Percentiles rank a stretch among this genome's conserved stretches.
Evolutionary conservation across 1,284 basidiomycete species (phyloP).

Genomic region (Melampsora larici-populina): DNA sequence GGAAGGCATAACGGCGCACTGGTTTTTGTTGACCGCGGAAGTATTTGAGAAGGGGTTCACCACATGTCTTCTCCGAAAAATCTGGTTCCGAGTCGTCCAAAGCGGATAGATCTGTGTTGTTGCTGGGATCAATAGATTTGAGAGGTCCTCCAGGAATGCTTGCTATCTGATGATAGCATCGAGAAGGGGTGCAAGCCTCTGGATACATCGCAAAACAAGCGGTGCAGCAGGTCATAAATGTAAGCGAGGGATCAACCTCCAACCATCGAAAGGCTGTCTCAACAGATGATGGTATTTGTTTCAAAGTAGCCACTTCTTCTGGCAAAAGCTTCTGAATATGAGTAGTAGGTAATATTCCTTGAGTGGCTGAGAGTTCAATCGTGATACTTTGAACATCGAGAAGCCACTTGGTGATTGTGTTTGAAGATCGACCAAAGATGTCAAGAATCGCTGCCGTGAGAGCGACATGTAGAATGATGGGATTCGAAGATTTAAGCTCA

Average conservation of each 20-base stretch:
- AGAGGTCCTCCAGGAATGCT: neutral
- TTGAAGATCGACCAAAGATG: constrained; percentile 5
- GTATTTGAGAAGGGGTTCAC: neutral
- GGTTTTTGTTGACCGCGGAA: neutral
- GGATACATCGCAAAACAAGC: constrained; percentile 14
- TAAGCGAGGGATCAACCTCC: constrained; percentile 7
- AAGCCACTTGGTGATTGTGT: constrained; percentile 16
- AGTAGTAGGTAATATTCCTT: too few species aligned
- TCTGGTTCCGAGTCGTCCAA: neutral
- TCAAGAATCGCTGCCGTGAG: constrained; percentile 23
- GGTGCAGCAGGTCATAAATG: neutral
- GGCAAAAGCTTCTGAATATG: too few species aligned
- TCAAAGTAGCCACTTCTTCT: too few species aligned
- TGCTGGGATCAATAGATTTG: neutral
- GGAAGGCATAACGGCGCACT: constrained; percentile 11
- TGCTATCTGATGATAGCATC: constrained; percentile 1
- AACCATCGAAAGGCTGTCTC: constrained; percentile 11
- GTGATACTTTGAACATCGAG: too few species aligned
- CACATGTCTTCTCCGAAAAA: constrained; percentile 1
- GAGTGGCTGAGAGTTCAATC: too few species aligned
- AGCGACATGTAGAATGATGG: constrained; percentile 10
- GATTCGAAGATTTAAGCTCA: constrained; percentile 2
- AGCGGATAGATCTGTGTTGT: neutral
- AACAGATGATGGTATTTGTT: neutral
- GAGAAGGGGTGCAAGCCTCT: too few species aligned